A percentile compares a stretch with the other conserved stretches of the same genome.
These are phyloP conservation scores for Turritis glabra DNA, from an alignment of 345 rosid species.

Conservation along the genomic window DNA sequence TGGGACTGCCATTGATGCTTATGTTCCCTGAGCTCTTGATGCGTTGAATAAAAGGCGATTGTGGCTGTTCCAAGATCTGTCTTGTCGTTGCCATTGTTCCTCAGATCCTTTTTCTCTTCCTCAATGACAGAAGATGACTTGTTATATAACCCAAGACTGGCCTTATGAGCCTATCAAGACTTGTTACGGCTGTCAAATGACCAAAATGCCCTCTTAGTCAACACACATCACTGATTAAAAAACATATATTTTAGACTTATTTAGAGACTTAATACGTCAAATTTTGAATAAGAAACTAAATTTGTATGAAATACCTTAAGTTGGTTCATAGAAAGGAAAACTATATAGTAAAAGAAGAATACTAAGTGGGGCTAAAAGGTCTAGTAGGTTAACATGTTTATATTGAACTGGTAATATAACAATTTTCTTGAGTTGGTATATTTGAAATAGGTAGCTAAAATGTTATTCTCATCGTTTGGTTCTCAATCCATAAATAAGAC, in stretches of 20 bases:
- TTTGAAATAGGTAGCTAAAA: slow-evolving; percentile 24
- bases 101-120: slow-evolving; percentile 3
- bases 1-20: slow-evolving; percentile 46
- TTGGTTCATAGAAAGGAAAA: slow-evolving; percentile 14
- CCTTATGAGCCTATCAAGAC: slow-evolving; percentile 23
- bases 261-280: neutral
- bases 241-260: neutral
- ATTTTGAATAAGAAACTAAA: neutral
- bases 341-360: neutral
- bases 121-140: slow-evolving; percentile 21
- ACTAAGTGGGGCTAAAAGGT: slow-evolving; percentile 32
- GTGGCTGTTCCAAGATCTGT: slow-evolving; percentile 49
- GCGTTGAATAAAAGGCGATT: slow-evolving; percentile 50
- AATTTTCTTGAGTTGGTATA: slow-evolving; percentile 28
- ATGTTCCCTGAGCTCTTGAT: slow-evolving; percentile 51
- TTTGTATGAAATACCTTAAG: neutral
- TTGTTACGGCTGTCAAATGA: slow-evolving; percentile 15
- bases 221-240: neutral
- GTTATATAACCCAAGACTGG: slow-evolving; percentile 30
- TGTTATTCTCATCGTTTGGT: slow-evolving; percentile 38
- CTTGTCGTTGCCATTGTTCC: slow-evolving; percentile 54
- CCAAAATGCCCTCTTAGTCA: slow-evolving; percentile 7
- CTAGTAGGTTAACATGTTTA: slow-evolving; percentile 36
- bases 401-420: slow-evolving; percentile 23
- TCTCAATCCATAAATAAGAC: slow-evolving; percentile 30